These are phyloP conservation scores for Fusarium sp. DNA, from an alignment of 2,329 filamentous ascomycete species.

Conservation along the genomic window DNA sequence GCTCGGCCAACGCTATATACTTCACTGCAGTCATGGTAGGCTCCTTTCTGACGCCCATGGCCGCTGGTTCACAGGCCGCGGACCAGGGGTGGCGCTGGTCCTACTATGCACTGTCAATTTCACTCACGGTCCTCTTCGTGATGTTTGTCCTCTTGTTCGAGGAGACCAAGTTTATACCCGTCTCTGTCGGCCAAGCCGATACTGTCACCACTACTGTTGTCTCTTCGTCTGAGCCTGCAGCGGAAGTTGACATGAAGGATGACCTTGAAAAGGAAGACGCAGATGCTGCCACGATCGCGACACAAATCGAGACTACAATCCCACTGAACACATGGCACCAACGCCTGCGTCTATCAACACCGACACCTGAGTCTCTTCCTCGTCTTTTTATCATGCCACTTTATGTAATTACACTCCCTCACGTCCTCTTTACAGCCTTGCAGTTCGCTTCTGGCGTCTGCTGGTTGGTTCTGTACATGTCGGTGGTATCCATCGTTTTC, in stretches of 20 bases:
- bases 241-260: neutral
- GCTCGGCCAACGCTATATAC: conserved; percentile 52
- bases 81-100: conserved; percentile 47
- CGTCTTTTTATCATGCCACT: conserved; percentile 40
- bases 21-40: conserved; percentile 53
- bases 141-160: conserved; percentile 47
- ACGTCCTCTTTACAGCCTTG: conserved; percentile 57
- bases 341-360: conserved; percentile 40
- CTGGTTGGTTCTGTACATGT: conserved; percentile 46
- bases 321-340: conserved; percentile 40
- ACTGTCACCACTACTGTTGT: neutral
- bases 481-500: conserved; percentile 55
- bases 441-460: conserved; percentile 55
- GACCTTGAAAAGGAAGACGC: neutral
- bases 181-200: conserved; percentile 17
- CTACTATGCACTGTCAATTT: conserved; percentile 45
- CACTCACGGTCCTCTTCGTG: conserved; percentile 42
- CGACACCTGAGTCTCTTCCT: conserved; percentile 35
- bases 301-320: conserved; percentile 1
- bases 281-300: neutral
- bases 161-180: conserved; percentile 51
- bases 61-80: conserved; percentile 46
- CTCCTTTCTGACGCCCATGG: conserved; percentile 51
- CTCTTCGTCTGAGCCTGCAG: neutral
- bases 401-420: conserved; percentile 52